Evolutionary conservation across 192 early-diverging fungal species (phyloP).

Genomic region (Linnemannia exigua): DNA sequence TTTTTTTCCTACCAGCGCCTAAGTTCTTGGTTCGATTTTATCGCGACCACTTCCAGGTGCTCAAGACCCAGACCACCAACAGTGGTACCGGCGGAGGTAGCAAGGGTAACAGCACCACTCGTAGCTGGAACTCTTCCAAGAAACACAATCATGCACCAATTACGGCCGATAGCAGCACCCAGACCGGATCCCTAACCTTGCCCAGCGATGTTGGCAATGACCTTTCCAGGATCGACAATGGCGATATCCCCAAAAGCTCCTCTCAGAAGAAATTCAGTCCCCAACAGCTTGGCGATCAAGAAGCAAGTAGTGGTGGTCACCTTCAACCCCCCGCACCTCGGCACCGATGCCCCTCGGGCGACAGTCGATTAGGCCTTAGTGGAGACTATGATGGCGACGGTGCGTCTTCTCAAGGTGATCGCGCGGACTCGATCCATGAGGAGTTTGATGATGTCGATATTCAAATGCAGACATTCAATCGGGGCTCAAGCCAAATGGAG

Average conservation of each 20-base stretch:
- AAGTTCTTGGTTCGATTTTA: slow-evolving; percentile 31
- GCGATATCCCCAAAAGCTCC: neutral
- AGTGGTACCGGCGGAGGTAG: slow-evolving; percentile 8
- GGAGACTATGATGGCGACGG: neutral
- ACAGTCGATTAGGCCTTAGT: neutral
- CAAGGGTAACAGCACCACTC: neutral
- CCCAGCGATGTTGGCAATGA: neutral
- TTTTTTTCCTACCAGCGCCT: slow-evolving; percentile 42
- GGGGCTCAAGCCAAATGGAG: neutral
- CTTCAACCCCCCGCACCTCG: neutral
- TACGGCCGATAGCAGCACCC: neutral
- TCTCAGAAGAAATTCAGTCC: neutral
- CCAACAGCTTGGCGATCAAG: neutral
- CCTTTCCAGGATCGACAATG: neutral
- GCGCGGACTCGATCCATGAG: neutral
- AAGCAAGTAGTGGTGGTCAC: neutral
- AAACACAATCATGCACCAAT: neutral
- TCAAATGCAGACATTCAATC: neutral
- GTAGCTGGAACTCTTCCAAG: neutral
- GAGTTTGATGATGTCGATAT: slow-evolving; percentile 5
- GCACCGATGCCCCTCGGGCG: neutral
- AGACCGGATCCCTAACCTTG: neutral
- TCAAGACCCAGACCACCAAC: slow-evolving; percentile 4
- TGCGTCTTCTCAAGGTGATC: neutral
- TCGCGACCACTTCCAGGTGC: slow-evolving; percentile 25